Conservation (phyloP, 331 rosid genomes). For the Cydonia oblonga region DNA sequence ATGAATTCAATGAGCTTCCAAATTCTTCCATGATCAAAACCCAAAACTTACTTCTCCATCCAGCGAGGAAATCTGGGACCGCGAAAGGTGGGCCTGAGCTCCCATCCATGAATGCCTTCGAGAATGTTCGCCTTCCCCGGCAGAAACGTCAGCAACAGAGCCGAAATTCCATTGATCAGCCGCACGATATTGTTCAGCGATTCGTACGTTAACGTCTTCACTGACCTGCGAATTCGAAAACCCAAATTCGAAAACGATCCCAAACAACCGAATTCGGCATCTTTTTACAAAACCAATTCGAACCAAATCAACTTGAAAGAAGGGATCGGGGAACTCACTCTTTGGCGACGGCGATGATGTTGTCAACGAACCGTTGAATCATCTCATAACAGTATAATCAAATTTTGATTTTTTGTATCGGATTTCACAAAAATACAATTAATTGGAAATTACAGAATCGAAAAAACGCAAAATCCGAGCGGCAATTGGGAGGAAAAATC, state of each 20-base stretch:
- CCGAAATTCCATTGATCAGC: conserved; percentile 86
- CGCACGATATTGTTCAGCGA: conserved; percentile 63
- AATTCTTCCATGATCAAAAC: not conserved
- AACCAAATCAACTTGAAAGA: not conserved
- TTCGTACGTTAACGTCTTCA: conserved; percentile 77
- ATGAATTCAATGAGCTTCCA: not conserved
- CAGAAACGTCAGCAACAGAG: conserved; percentile 53
- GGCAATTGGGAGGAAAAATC: not conserved
- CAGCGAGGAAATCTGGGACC: conserved; percentile 97
- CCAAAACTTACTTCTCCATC: conserved; percentile 77
- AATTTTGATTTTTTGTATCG: not conserved
- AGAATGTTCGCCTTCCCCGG: conserved; percentile 77
- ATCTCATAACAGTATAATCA: not conserved
- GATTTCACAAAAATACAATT: not conserved
- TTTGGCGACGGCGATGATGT: conserved; percentile 54
- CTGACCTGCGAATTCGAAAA: conserved; percentile 42
- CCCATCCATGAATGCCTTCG: conserved; percentile 97
- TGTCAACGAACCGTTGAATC: conserved; percentile 60
- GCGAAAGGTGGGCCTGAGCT: conserved; percentile 78
- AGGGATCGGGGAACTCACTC: conserved; percentile 41
- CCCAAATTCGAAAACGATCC: not conserved
- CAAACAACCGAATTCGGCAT: not conserved
- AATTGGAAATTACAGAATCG: not conserved
- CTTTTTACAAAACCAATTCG: too few species aligned
- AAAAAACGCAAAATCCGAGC: not conserved